These are phyloP conservation scores for Collybia mongolica DNA, from an alignment of 768 basidiomycete genomes.

Conservation along the genomic window DNA sequence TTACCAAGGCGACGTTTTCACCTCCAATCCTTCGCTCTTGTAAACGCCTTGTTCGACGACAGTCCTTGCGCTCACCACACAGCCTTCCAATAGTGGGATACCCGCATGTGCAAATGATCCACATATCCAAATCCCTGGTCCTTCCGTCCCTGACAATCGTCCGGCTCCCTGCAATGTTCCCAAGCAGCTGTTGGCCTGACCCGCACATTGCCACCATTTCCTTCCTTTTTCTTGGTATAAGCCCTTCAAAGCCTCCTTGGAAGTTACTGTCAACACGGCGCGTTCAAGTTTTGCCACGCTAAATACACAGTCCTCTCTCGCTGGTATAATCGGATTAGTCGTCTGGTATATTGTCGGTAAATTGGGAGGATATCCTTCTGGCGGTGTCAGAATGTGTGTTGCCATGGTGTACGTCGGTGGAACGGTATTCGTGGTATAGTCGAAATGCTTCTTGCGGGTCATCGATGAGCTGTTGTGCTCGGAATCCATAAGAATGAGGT, in stretches of 20 bases:
- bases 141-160: conserved; percentile 22
- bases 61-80: conserved; percentile 68
- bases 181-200: conserved; percentile 32
- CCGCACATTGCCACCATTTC: conserved; percentile 44
- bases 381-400: conserved; percentile 56
- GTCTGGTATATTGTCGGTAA: conserved; percentile 58
- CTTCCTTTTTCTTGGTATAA: conserved; percentile 36
- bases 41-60: conserved; percentile 48
- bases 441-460: conserved; percentile 4
- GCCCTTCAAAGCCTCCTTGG: conserved; percentile 49
- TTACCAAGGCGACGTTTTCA: conserved; percentile 15
- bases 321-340: conserved; percentile 67
- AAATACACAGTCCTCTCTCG: conserved; percentile 45
- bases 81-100: conserved; percentile 78
- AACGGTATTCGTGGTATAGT: conserved; percentile 29
- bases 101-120: conserved; percentile 72
- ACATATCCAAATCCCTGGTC: conserved; percentile 64
- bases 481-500: conserved; percentile 41
- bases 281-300: conserved; percentile 63
- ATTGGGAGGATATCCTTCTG: conserved; percentile 28
- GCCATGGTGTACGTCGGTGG: conserved; percentile 60
- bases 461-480: neutral
- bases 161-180: conserved; percentile 56
- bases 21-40: conserved; percentile 29
- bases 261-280: conserved; percentile 50